A percentile compares a stretch with the other conserved stretches of the same genome.
These are phyloP conservation scores for Melastoma candidum DNA, from an alignment of 441 rosid genomes.

Conservation along the genomic window DNA sequence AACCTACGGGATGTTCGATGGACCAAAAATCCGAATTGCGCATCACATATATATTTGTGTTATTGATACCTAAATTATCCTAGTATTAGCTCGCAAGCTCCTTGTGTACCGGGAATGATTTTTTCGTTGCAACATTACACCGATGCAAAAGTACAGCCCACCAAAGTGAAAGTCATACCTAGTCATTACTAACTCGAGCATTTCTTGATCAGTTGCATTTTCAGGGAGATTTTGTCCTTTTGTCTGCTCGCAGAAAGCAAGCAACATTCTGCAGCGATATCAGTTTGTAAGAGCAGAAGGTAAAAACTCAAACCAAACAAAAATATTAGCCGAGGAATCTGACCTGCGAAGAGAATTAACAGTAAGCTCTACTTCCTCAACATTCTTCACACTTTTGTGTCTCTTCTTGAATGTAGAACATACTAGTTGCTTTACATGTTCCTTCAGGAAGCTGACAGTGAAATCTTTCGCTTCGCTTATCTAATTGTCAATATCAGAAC, in stretches of 20 bases:
- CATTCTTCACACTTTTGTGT: conserved; percentile 82
- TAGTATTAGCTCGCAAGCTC: too few species aligned
- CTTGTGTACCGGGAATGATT: too few species aligned
- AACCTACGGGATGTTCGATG: too few species aligned
- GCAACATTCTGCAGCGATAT: conserved; percentile 63
- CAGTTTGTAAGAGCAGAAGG: conserved; percentile 7
- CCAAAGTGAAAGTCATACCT: conserved; percentile 28
- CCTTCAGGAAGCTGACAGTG: conserved; percentile 52
- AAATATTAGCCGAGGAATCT: not conserved
- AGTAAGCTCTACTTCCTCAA: conserved; percentile 83
- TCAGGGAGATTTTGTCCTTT: conserved; percentile 58
- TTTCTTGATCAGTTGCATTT: conserved; percentile 77
- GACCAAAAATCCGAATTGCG: conserved; percentile 1
- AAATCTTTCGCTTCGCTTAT: conserved; percentile 69
- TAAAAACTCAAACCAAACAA: not conserved
- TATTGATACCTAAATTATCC: too few species aligned
- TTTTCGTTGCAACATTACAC: too few species aligned
- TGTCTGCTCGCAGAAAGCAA: conserved; percentile 74
- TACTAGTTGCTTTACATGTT: conserved; percentile 98
- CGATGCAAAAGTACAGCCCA: too few species aligned
- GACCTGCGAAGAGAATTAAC: conserved; percentile 81
- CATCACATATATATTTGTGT: too few species aligned
- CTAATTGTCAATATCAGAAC: conserved; percentile 90
- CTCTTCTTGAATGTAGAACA: conserved; percentile 72
- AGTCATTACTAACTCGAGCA: conserved; percentile 90